phyloP scores from a whole-genome alignment of 2,329 filamentous ascomycete genomes.

The Alternaria gaisen region DNA sequence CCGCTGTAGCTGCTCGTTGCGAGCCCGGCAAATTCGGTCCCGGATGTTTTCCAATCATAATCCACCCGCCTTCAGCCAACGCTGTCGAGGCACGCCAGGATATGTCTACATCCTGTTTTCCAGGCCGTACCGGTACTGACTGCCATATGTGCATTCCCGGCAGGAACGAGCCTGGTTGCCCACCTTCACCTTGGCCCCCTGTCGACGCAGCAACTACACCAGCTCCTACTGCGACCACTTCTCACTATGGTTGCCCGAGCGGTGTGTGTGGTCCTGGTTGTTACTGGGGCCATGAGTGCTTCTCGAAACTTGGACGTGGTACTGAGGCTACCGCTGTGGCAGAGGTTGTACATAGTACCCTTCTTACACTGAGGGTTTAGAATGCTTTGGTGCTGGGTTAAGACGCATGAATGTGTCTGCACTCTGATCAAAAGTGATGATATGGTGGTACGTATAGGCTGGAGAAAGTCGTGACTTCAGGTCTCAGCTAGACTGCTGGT shows the following conservation, averaged over 20 bases:
- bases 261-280: not conserved
- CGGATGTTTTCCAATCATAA: not conserved
- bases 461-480: not conserved
- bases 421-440: not conserved
- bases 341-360: not conserved
- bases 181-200: not conserved
- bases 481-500: not conserved
- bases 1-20: not conserved
- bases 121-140: not conserved
- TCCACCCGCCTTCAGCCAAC: not conserved
- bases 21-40: not conserved
- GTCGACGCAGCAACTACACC: not conserved
- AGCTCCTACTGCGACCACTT: not conserved
- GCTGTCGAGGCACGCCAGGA: not conserved
- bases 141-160: not conserved
- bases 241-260: not conserved
- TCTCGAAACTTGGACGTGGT: not conserved
- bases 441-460: not conserved
- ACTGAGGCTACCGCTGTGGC: not conserved
- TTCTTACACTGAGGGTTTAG: not conserved
- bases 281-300: not conserved
- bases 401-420: not conserved
- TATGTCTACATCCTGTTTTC: not conserved
- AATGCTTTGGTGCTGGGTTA: not conserved
- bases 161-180: not conserved